Base-by-base conservation (phyloP, 371 early-diverging fungal genomes). In the Dinochytrium kinnereticum region DNA sequence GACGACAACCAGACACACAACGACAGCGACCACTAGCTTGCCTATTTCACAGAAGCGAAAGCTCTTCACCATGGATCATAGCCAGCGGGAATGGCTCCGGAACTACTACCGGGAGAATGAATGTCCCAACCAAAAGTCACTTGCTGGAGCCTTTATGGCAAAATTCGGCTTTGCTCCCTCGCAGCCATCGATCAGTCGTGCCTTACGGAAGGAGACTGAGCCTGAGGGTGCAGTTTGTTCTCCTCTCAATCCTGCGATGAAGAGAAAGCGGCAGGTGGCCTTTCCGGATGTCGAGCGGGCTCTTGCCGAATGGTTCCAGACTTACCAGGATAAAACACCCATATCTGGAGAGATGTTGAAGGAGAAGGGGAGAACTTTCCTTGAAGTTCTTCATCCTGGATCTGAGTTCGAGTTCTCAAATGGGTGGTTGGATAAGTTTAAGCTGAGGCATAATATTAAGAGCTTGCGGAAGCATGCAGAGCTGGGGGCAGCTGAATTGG, bases 381-480 rank as follows among this genome's bases (percentile, higher is more conserved):
- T 53, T 5, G 55, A 13, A 26, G 26, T 13, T 7, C 26, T 53
- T 13, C 13, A 53, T 13, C 55, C 55, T 24, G 55, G 55, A 5
- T 13, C 5, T 13, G 24, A 5, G 7, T 53, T 53, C 26, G 55
- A 53, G 55, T 53, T 53, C 26, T 53, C 55, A 26, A 53, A 53
- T 53, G 55, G 55, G 55, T 53, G 55, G 55, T 53, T 53, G 55
- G 55, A 53, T n/a, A 53, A 53, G 55, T 53, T 53, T 26, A 53
- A 53, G 55, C 5, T 13, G 55, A 7, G 55, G 55, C 55, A 53
- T 53, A 24, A 24, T 5, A 53, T 53, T 5, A 53, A 26, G 55
- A 53, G 55, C 26, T 53, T 53, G 55, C 10, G 24, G 55, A 53
- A 26, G 26, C 26, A 5, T 26, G 55, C 26, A 26, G 55, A 53